phyloP scores from a whole-genome alignment of 164 flowering plant genomes.

The Vitis cinerea region DNA sequence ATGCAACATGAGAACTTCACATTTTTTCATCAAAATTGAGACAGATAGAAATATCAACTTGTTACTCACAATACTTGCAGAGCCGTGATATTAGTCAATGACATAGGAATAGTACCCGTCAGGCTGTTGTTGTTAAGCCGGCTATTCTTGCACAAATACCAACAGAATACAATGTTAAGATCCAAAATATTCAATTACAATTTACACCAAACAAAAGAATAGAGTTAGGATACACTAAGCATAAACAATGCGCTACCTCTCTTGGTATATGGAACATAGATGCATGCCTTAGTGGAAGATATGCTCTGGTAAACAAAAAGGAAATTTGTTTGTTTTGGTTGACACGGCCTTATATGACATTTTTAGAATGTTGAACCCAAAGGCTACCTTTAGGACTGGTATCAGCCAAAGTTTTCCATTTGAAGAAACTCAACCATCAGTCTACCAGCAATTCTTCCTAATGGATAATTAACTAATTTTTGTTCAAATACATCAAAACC shows the following conservation, averaged over 20 bases:
- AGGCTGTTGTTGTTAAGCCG: constrained; percentile 66
- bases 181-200: background rate
- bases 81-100: constrained; percentile 47
- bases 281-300: too few species aligned
- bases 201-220: background rate
- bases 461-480: background rate
- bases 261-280: too few species aligned
- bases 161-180: constrained; percentile 8
- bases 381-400: background rate
- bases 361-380: background rate
- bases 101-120: constrained; percentile 52
- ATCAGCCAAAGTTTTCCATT: background rate
- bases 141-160: constrained; percentile 39
- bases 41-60: background rate
- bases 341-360: background rate
- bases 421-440: background rate
- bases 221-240: background rate
- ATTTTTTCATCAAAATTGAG: background rate
- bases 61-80: constrained; percentile 56
- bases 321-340: too few species aligned
- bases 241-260: background rate
- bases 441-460: background rate
- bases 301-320: too few species aligned
- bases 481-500: background rate
- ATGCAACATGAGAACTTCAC: background rate